Evolutionary conservation across 805 yeast species (phyloP).

Genomic region (Candida coquimbonensis): DNA sequence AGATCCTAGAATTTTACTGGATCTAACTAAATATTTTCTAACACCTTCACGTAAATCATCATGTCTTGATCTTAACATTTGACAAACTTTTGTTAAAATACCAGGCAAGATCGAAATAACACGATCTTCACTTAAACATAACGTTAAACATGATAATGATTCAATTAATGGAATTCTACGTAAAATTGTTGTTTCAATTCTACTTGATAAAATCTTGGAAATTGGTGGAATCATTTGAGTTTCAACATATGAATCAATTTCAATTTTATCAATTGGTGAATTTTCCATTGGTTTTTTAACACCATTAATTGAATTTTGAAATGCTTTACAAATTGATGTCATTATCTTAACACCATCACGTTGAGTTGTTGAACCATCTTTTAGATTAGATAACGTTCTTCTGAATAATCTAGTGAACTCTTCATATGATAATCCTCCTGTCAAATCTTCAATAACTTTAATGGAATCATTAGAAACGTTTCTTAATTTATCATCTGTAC

Average conservation of each 20-base stretch:
- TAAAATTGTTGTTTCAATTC: constrained; percentile 75
- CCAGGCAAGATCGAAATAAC: constrained; percentile 68
- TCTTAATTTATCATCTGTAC: constrained; percentile 50
- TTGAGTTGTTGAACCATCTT: constrained; percentile 40
- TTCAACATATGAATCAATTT: constrained; percentile 41
- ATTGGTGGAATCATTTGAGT: constrained; percentile 57
- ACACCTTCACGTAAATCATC: constrained; percentile 86
- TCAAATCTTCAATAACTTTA: constrained; percentile 50
- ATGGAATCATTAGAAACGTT: constrained; percentile 63
- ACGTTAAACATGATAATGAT: constrained; percentile 62
- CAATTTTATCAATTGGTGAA: constrained; percentile 30
- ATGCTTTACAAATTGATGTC: constrained; percentile 48
- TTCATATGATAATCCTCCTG: constrained; percentile 59
- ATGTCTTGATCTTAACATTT: constrained; percentile 74
- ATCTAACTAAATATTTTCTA: constrained; percentile 64
- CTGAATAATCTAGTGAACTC: constrained; percentile 72
- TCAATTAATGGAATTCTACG: constrained; percentile 75
- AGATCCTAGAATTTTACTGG: constrained; percentile 63
- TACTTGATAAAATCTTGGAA: constrained; percentile 47
- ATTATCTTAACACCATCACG: constrained; percentile 54
- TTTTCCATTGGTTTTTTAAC: constrained; percentile 19
- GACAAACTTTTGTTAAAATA: constrained; percentile 78
- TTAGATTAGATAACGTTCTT: constrained; percentile 52
- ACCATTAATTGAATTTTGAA: constrained; percentile 28
- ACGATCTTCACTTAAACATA: constrained; percentile 51